These are phyloP conservation scores for Candida qinlingensis DNA, from an alignment of 805 yeast species.

Conservation along the genomic window DNA sequence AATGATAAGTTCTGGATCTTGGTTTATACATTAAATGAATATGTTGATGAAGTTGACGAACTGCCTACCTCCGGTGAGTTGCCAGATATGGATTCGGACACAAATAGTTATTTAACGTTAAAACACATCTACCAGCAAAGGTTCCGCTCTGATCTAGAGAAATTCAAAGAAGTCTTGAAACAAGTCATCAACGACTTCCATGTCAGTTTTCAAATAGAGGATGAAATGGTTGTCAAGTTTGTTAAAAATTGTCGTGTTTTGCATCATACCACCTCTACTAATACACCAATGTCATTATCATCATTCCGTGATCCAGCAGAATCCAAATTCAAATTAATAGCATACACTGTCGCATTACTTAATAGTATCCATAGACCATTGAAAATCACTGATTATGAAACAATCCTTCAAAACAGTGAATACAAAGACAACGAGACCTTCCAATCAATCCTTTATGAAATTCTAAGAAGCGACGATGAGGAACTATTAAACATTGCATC, in stretches of 20 bases:
- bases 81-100: conserved; percentile 87
- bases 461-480: conserved; percentile 35
- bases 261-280: conserved; percentile 8
- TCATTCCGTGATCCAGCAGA: not conserved
- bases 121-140: conserved; percentile 54
- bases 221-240: conserved; percentile 36
- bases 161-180: conserved; percentile 32
- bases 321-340: conserved; percentile 6
- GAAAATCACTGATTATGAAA: not conserved
- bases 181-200: conserved; percentile 22
- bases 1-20: conserved; percentile 55
- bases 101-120: conserved; percentile 52
- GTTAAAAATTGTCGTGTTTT: conserved; percentile 57
- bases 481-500: conserved; percentile 58
- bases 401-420: not conserved
- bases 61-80: conserved; percentile 72
- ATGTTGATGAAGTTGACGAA: conserved; percentile 35
- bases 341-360: not conserved
- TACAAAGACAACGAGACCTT: conserved; percentile 28
- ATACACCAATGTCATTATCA: not conserved
- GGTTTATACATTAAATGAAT: conserved; percentile 47
- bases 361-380: not conserved
- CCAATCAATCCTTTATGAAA: conserved; percentile 35
- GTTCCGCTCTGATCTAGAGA: conserved; percentile 42
- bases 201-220: conserved; percentile 25